Evolutionary conservation across 2,329 filamentous ascomycete genomes (phyloP).

Genomic region (Alternaria novae-zelandiae): DNA sequence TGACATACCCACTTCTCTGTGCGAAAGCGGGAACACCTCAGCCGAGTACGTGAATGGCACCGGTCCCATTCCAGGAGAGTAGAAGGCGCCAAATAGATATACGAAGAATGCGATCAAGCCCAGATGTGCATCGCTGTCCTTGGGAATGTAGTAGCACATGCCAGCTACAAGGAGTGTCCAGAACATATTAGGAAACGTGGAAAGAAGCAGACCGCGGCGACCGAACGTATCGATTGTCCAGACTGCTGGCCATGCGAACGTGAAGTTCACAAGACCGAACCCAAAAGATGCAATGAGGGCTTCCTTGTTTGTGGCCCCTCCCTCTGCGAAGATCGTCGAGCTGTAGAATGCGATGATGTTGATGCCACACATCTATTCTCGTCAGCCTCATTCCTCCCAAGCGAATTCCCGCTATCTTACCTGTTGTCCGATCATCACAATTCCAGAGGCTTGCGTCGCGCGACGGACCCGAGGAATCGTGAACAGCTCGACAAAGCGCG

Average conservation of each 20-base stretch:
- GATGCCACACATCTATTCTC: constrained; percentile 57
- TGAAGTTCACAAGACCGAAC: constrained; percentile 64
- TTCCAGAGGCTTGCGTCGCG: constrained; percentile 77
- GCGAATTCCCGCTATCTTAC: background rate
- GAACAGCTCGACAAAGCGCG: constrained; percentile 63
- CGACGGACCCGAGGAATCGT: constrained; percentile 72
- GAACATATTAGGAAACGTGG: constrained; percentile 60
- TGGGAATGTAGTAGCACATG: constrained; percentile 60
- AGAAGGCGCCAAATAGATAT: constrained; percentile 60
- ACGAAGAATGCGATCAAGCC: constrained; percentile 63
- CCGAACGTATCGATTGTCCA: constrained; percentile 62
- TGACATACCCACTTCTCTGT: constrained; percentile 74
- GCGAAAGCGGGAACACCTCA: constrained; percentile 73
- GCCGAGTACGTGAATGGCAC: constrained; percentile 54
- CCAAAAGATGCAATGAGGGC: constrained; percentile 63
- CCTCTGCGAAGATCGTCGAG: constrained; percentile 57
- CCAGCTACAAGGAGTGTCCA: constrained; percentile 57
- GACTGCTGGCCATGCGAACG: constrained; percentile 65
- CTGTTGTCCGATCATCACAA: constrained; percentile 76
- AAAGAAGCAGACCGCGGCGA: constrained; percentile 57
- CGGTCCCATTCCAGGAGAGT: constrained; percentile 52
- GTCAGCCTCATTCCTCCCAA: background rate
- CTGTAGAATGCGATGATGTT: constrained; percentile 60
- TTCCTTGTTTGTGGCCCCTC: constrained; percentile 51
- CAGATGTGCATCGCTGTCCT: constrained; percentile 49